Evolutionary conservation across 2,329 filamentous ascomycete species (phyloP), one percentile per base, ranked within the genome.

Genomic region (Fusarium coicis): DNA sequence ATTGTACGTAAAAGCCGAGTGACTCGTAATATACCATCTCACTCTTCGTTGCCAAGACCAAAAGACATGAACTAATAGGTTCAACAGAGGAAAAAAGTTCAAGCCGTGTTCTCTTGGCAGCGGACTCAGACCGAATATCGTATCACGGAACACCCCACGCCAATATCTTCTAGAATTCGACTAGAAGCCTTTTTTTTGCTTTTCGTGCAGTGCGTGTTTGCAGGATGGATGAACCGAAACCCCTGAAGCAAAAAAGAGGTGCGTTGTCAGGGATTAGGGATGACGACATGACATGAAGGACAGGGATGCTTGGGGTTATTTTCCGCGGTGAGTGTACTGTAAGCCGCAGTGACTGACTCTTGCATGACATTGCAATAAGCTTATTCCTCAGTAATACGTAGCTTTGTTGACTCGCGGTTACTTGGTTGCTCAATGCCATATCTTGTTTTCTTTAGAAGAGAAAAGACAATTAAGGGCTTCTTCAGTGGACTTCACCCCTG

Each of bases 1-100:
- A 42, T 73, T 77, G 75, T 77, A 76, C 75, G 75, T 76, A 77
- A 74, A 71, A 57, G 65, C 42, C 59, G 61, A 54, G 43, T 59
- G 47, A 50, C 64, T 67, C 43, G 64, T 55, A 59, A 46, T 44
- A 57, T 53, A 42, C 36, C n/a, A 58, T 59, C 54, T 37, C 39
- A 54, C 43, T n/a, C 42, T 58, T 47, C 2, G 7, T 21, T 54
- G 65, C 47, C 46, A 60, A 54, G 47, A 6, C 42, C 5, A 70
- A 44, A 23, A 6, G 36, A 16, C 47, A 23, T 26, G 19, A 34
- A 50, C 7, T 62, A 36, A 62, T 53, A 42, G 34, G 64, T 47
- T 47, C 15, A 67, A 10, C 4, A 14, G 21, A 36, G 14, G 6
- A n/a, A n/a, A 39, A 54, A 54, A n/a, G 36, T 30, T 42, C 19